A percentile compares a stretch with the other conserved stretches of the same genome.
Conservation (phyloP, 306 rosid species). For the Castanospermum australe region DNA sequence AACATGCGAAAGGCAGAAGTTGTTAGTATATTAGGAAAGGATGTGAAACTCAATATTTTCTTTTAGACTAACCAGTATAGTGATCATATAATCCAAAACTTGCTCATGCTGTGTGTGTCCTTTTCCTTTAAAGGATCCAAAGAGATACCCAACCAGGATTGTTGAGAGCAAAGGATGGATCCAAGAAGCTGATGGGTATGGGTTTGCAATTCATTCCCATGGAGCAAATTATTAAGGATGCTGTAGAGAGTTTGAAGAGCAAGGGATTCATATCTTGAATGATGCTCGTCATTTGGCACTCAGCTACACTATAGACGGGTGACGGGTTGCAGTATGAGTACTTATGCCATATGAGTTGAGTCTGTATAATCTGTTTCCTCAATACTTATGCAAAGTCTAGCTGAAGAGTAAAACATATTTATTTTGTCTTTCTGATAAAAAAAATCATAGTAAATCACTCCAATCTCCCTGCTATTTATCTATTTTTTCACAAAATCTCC, state of each 20-base stretch:
- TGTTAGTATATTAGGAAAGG: background rate
- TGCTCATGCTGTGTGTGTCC: constrained; percentile 1
- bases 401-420: background rate
- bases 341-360: background rate
- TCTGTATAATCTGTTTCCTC: constrained; percentile 12
- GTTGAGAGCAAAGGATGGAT: constrained; percentile 63
- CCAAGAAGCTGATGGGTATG: constrained; percentile 66
- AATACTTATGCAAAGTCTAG: background rate
- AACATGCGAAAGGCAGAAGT: background rate
- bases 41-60: constrained; percentile 4
- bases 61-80: background rate
- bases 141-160: constrained; percentile 78
- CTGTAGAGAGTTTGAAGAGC: constrained; percentile 74
- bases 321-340: background rate
- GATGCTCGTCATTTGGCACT: background rate
- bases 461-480: too few relatives aligned
- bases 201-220: constrained; percentile 77
- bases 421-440: background rate
- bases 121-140: constrained; percentile 45
- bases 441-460: too few relatives aligned
- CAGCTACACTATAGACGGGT: background rate
- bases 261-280: constrained; percentile 65
- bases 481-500: too few relatives aligned
- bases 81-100: background rate
- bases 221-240: constrained; percentile 86